Conservation (phyloP, 164 flowering plant species). For the Buxus sempervirens region DNA sequence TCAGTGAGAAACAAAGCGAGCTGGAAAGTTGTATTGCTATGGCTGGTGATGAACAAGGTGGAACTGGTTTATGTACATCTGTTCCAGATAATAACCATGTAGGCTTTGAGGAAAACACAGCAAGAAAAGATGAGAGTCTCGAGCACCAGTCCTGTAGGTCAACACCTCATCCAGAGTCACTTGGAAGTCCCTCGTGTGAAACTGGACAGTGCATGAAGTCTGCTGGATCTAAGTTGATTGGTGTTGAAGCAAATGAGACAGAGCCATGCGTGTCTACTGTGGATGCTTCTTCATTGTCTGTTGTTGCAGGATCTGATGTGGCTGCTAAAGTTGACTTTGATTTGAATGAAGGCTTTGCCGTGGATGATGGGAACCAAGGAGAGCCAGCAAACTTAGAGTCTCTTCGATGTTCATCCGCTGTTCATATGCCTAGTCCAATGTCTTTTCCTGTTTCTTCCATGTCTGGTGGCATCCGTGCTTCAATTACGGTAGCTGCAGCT, state of each 20-base stretch:
- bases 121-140: slow-evolving; percentile 24
- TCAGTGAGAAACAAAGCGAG: slow-evolving; percentile 22
- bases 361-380: slow-evolving; percentile 59
- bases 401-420: slow-evolving; percentile 25
- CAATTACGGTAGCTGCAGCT: slow-evolving; percentile 87
- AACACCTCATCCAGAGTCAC: slow-evolving; percentile 19
- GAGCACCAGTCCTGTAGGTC: slow-evolving; percentile 16
- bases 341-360: slow-evolving; percentile 77
- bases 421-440: slow-evolving; percentile 34
- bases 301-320: slow-evolving; percentile 34
- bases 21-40: slow-evolving; percentile 15
- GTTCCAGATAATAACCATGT: slow-evolving; percentile 17
- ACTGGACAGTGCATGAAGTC: slow-evolving; percentile 13
- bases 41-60: slow-evolving; percentile 16
- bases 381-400: slow-evolving; percentile 31
- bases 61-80: slow-evolving; percentile 16
- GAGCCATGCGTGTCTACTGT: slow-evolving; percentile 43
- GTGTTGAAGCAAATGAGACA: slow-evolving; percentile 30
- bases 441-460: slow-evolving; percentile 40
- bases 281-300: slow-evolving; percentile 30
- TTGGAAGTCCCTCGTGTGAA: slow-evolving; percentile 17
- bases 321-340: slow-evolving; percentile 70
- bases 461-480: slow-evolving; percentile 41
- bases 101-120: slow-evolving; percentile 23
- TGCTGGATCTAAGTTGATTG: slow-evolving; percentile 18